Evolutionary conservation across 805 yeast genomes (phyloP).

Genomic region (Sugiyamaella qingdaonensis): DNA sequence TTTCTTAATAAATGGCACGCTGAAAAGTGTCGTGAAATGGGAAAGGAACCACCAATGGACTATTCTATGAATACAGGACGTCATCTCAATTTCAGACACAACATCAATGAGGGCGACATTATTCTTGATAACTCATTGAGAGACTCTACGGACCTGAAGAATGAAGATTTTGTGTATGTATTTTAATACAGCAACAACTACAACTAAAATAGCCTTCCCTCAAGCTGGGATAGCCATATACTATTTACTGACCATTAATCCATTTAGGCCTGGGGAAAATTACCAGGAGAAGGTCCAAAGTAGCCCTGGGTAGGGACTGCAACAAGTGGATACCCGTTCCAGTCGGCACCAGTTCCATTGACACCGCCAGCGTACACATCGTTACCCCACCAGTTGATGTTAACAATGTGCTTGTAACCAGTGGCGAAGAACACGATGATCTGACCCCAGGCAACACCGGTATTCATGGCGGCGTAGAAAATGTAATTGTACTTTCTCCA

Average conservation of each 20-base stretch:
- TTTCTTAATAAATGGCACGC: conserved; percentile 13
- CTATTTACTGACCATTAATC: no score
- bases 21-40: conserved; percentile 11
- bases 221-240: no score
- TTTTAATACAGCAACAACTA: conserved; percentile 34
- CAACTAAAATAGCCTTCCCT: no score
- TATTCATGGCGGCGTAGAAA: conserved; percentile 44
- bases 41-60: conserved; percentile 13
- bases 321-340: neutral
- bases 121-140: conserved; percentile 10
- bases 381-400: conserved; percentile 49
- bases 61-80: conserved; percentile 8
- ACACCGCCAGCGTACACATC: conserved; percentile 21
- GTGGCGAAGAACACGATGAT: conserved; percentile 42
- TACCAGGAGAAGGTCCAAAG: conserved; percentile 31
- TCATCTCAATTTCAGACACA: neutral
- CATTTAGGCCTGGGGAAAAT: conserved; percentile 7
- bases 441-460: conserved; percentile 48
- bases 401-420: conserved; percentile 34
- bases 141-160: conserved; percentile 17
- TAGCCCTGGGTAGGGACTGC: conserved; percentile 27
- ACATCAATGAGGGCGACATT: neutral
- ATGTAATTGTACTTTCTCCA: conserved; percentile 51
- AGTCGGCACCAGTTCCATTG: neutral
- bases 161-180: conserved; percentile 23